phyloP scores from a whole-genome alignment of 2,329 filamentous ascomycete species.

The Sarocladium oryzae region DNA sequence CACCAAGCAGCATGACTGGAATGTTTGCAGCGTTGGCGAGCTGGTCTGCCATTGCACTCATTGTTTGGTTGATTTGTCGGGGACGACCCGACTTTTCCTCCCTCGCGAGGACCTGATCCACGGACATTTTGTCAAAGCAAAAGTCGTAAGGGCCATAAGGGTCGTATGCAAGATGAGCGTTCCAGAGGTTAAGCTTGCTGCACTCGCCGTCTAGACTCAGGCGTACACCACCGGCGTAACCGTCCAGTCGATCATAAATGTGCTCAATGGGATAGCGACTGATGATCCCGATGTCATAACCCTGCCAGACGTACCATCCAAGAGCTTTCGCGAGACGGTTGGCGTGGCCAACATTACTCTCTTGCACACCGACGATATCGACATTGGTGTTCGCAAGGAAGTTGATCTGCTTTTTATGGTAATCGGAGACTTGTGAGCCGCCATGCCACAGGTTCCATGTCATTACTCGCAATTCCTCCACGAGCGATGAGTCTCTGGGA shows the following conservation, averaged over 20 bases:
- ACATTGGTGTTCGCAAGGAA: conserved; percentile 25
- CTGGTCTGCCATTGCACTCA: conserved; percentile 25
- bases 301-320: conserved; percentile 32
- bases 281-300: conserved; percentile 26
- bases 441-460: conserved; percentile 35
- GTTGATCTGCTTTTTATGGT: conserved; percentile 31
- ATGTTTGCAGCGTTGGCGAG: conserved; percentile 23
- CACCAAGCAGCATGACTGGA: conserved; percentile 32
- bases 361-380: conserved; percentile 33
- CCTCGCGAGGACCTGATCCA: conserved; percentile 25
- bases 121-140: conserved; percentile 29
- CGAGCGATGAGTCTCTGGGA: conserved; percentile 18
- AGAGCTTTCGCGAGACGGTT: conserved; percentile 29
- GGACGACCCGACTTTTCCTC: conserved; percentile 31
- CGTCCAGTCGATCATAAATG: conserved; percentile 10
- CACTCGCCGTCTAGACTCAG: conserved; percentile 27
- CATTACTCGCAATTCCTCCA: conserved; percentile 28
- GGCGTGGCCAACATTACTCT: conserved; percentile 24
- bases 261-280: conserved; percentile 32
- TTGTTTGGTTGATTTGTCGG: conserved; percentile 28
- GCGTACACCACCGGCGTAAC: conserved; percentile 20
- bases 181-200: conserved; percentile 28
- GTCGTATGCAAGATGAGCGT: conserved; percentile 28
- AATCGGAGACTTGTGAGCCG: conserved; percentile 27
- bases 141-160: conserved; percentile 39